phyloP scores from a whole-genome alignment of 23 red algal genomes.

The Agarophyton chilense region DNA sequence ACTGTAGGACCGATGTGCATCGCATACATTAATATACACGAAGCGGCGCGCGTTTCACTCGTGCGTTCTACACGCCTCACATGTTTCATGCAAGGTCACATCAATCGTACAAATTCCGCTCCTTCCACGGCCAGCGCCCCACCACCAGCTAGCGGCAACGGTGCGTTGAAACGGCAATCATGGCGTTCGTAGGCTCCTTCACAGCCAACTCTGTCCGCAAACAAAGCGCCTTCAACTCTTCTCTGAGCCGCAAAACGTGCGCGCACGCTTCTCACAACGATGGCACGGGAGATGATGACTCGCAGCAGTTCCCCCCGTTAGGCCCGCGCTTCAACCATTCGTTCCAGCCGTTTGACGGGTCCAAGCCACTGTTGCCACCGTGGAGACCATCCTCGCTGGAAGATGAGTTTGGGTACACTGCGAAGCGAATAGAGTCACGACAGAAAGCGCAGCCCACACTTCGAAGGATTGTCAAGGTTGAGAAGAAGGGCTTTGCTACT shows the following conservation, averaged over 20 bases:
- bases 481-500: conserved; percentile 19
- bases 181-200: conserved; percentile 16
- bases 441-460: neutral
- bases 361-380: conserved; percentile 45
- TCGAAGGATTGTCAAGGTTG: conserved; percentile 33
- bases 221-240: neutral
- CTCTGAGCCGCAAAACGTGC: neutral
- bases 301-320: neutral
- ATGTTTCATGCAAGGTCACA: no score
- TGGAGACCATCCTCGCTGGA: conserved; percentile 48
- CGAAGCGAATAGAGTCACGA: conserved; percentile 4
- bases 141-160: no score
- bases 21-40: no score
- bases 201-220: neutral
- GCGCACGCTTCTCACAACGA: neutral
- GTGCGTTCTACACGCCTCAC: no score
- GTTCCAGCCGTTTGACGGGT: conserved; percentile 53
- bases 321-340: neutral
- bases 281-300: neutral
- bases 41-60: no score
- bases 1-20: no score
- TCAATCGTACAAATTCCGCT: no score
- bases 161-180: neutral
- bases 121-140: no score
- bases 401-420: conserved; percentile 38